Evolutionary conservation across 202 grass and related monocot genomes (phyloP), one percentile per base, ranked within the genome.

Genomic region (Bolboschoenoplectus hybrid): DNA sequence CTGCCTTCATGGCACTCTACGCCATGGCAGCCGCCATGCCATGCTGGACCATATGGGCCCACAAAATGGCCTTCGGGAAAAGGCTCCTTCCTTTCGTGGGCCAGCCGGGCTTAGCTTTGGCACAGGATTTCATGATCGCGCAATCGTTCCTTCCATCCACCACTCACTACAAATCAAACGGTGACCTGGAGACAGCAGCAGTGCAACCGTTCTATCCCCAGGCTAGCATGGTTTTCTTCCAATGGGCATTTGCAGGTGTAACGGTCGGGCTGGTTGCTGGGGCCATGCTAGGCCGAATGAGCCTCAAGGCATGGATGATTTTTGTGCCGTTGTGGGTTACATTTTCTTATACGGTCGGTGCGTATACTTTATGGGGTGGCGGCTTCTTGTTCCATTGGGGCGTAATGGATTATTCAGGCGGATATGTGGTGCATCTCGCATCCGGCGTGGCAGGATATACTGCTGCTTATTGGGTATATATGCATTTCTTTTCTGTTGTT

Each of bases 351-450:
- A 95, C 91, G 3, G 89, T 95, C 14, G 91, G 93, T 52, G 93
- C 91, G 10, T 95, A 91, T 67, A 87, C 74, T 88, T 66, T 95
- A 58, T 95, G 91, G 93, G 93, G 93, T 87, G 93, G 91, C 16
- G 93, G 91, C 0, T 95, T 95, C 86, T 88, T 95, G 63, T 95
- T 86, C 91, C 93, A 91, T 80, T 93, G 89, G 93, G 91, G 93
- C 40, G 90, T 95, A 49, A 91, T 95, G 65, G 93, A 95, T 86
- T 95, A 93, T 88, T 93, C 91, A 19, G 93, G 91, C 40, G 93
- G 93, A 1, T 95, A 95, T 82, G 93, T 95, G 80, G 90, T 95
- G 62, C 93, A 95, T 88, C 93, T 95, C 20, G 90, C 93, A 64
- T 91, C 91, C 14, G 93, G 91, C 67, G 64, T 95, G 57, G 87